Evolutionary conservation across 306 rosid species (phyloP).

Genomic region (Rubus parviflorus): DNA sequence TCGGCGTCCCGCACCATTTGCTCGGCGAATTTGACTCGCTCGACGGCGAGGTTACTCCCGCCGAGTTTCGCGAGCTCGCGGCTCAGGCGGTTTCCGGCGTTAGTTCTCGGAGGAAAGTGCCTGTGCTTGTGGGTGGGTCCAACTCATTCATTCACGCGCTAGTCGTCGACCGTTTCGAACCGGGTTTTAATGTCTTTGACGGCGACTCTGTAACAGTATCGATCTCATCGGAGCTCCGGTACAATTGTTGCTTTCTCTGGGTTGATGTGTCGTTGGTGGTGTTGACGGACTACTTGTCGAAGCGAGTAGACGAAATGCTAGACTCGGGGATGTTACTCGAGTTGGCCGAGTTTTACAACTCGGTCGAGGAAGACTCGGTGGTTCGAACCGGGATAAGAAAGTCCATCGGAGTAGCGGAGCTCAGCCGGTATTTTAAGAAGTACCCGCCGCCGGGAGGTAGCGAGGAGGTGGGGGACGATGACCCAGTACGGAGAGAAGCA

Average conservation of each 20-base stretch:
- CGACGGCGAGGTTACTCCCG: constrained; percentile 48
- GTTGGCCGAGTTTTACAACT: constrained; percentile 66
- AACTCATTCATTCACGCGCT: constrained; percentile 83
- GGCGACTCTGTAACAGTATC: constrained; percentile 20
- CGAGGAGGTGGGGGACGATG: background rate
- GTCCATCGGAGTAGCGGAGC: constrained; percentile 90
- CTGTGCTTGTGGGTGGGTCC: constrained; percentile 79
- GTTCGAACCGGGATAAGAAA: constrained; percentile 51
- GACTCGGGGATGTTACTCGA: constrained; percentile 76
- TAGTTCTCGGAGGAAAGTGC: constrained; percentile 42
- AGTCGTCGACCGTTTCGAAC: constrained; percentile 46
- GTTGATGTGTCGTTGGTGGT: constrained; percentile 62
- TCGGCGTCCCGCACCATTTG: constrained; percentile 69
- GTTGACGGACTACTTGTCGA: constrained; percentile 42
- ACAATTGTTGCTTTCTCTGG: constrained; percentile 86
- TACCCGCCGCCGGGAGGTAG: constrained; percentile 24
- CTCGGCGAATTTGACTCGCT: constrained; percentile 59
- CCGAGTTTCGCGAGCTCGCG: constrained; percentile 57
- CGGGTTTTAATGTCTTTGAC: constrained; percentile 37
- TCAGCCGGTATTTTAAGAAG: constrained; percentile 49
- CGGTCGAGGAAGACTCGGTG: constrained; percentile 21
- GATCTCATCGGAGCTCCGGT: constrained; percentile 43
- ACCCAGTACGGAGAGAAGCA: constrained; percentile 42
- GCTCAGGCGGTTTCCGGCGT: constrained; percentile 37
- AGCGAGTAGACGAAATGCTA: constrained; percentile 87